phyloP scores from a whole-genome alignment of 176 grass and related monocot species.

The Juncus inflexus region DNA sequence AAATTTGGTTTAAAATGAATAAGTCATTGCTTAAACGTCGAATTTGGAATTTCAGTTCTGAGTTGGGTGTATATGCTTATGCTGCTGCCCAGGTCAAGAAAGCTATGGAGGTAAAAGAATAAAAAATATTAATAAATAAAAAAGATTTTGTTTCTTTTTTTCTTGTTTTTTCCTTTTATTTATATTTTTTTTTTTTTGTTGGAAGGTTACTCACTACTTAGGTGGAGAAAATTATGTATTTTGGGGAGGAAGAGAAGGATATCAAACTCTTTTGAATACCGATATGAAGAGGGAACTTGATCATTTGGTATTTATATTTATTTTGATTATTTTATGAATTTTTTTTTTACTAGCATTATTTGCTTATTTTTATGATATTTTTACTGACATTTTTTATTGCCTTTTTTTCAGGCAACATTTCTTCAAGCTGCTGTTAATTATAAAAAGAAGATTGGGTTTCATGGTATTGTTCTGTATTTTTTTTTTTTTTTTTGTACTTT shows the following conservation, averaged over 20 bases:
- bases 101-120: slow-evolving; percentile 63
- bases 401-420: slow-evolving; percentile 64
- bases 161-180: slow-evolving; percentile 6
- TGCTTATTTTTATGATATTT: not conserved
- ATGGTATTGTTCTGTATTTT: slow-evolving; percentile 38
- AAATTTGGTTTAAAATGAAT: not conserved
- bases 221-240: slow-evolving; percentile 98
- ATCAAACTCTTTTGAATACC: slow-evolving; percentile 94
- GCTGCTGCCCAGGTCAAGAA: slow-evolving; percentile 97
- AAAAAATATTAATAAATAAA: too few species aligned
- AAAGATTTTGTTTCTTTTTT: not conserved
- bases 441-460: slow-evolving; percentile 94
- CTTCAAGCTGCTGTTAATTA: slow-evolving; percentile 86
- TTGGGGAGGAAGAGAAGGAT: slow-evolving; percentile 94
- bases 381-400: not conserved
- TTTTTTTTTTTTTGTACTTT: slow-evolving; percentile 4
- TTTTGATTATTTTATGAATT: slow-evolving; percentile 10
- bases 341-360: slow-evolving; percentile 5
- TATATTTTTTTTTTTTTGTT: slow-evolving; percentile 19
- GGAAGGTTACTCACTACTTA: slow-evolving; percentile 79
- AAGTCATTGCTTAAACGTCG: not conserved
- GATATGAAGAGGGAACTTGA: slow-evolving; percentile 97
- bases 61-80: slow-evolving; percentile 73
- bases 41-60: slow-evolving; percentile 27
- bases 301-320: slow-evolving; percentile 55